These are phyloP conservation scores for Candida corydali DNA, from an alignment of 805 yeast species.

Conservation along the genomic window DNA sequence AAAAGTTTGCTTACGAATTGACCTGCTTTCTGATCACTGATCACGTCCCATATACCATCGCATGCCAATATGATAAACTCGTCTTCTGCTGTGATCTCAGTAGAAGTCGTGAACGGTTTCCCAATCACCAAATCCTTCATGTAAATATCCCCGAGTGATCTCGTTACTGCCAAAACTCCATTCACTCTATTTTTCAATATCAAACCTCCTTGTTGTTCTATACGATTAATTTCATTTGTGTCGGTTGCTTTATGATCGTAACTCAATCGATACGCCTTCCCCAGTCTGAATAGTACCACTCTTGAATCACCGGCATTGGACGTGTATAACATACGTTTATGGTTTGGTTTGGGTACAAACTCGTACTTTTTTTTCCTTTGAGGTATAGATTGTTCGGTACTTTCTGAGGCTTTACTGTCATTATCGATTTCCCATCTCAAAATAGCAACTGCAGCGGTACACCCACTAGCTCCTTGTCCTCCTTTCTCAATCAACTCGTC, in stretches of 20 bases:
- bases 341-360: slow-evolving; percentile 44
- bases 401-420: slow-evolving; percentile 1
- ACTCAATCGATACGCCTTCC: slow-evolving; percentile 71
- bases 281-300: slow-evolving; percentile 71
- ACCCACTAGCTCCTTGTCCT: slow-evolving; percentile 74
- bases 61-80: slow-evolving; percentile 87
- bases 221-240: slow-evolving; percentile 67
- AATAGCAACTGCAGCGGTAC: slow-evolving; percentile 94
- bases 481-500: slow-evolving; percentile 63
- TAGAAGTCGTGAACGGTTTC: slow-evolving; percentile 86
- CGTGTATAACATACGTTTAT: slow-evolving; percentile 77
- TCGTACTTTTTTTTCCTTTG: slow-evolving; percentile 35
- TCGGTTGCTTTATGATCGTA: slow-evolving; percentile 96
- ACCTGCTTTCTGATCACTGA: slow-evolving; percentile 81
- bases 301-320: slow-evolving; percentile 96
- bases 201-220: slow-evolving; percentile 77
- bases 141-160: slow-evolving; percentile 91
- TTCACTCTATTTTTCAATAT: slow-evolving; percentile 89
- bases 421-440: slow-evolving; percentile 68
- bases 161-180: slow-evolving; percentile 91
- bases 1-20: slow-evolving; percentile 54
- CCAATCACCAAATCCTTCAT: slow-evolving; percentile 88
- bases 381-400: slow-evolving; percentile 4
- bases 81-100: slow-evolving; percentile 63
- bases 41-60: slow-evolving; percentile 96